These are phyloP conservation scores for Ampelomyces quisqualis DNA, from an alignment of 2,329 filamentous ascomycete genomes.

Conservation along the genomic window DNA sequence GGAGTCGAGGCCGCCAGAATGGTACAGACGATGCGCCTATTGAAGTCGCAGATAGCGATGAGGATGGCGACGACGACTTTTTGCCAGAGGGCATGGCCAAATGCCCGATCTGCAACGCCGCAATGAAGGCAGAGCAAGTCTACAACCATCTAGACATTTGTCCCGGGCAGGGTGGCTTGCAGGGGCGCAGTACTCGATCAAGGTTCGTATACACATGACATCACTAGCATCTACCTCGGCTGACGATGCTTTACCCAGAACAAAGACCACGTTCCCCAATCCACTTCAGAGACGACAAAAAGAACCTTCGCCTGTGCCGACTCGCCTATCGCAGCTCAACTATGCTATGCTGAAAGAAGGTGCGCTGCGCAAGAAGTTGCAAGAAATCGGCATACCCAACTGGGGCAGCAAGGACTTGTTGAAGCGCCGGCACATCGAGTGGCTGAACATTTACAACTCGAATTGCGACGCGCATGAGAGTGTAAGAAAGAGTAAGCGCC, in stretches of 20 bases:
- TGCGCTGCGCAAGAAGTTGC: conserved; percentile 75
- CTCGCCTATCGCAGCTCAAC: conserved; percentile 69
- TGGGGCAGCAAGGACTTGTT: conserved; percentile 68
- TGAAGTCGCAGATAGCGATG: conserved; percentile 43
- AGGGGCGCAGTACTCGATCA: conserved; percentile 32
- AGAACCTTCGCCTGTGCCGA: conserved; percentile 45
- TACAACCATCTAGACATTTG: conserved; percentile 78
- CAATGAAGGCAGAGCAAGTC: conserved; percentile 78
- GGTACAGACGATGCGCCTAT: conserved; percentile 33
- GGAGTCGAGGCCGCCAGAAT: conserved; percentile 41
- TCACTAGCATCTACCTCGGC: conserved; percentile 4
- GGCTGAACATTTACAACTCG: conserved; percentile 94
- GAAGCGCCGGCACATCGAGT: conserved; percentile 82
- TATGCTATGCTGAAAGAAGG: conserved; percentile 84
- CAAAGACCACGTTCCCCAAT: conserved; percentile 22
- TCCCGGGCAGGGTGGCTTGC: conserved; percentile 44
- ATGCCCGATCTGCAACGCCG: conserved; percentile 77
- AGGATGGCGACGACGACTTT: conserved; percentile 50
- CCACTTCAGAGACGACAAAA: conserved; percentile 29
- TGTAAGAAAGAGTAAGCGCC: conserved; percentile 59
- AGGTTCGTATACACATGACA: conserved; percentile 23
- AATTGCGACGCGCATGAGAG: conserved; percentile 85
- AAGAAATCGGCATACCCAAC: conserved; percentile 74
- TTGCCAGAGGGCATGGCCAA: conserved; percentile 68
- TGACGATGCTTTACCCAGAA: conserved; percentile 17